Percentiles rank a stretch among this genome's conserved stretches.
Conservation (phyloP, 2,329 filamentous ascomycete genomes). For the Aspergillus luchuensis region DNA sequence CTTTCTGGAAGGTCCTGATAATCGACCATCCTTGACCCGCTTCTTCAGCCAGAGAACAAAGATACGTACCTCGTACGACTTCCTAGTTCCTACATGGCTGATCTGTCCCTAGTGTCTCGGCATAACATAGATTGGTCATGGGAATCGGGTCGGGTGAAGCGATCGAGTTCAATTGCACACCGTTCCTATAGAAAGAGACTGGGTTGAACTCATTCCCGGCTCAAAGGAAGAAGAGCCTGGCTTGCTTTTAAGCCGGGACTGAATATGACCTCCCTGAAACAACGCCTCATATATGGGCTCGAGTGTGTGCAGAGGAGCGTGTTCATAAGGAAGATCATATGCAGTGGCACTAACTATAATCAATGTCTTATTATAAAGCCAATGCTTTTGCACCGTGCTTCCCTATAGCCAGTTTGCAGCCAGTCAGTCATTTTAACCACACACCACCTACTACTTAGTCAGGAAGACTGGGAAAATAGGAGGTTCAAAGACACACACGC, state of each 20-base stretch:
- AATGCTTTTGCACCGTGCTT: too few species aligned
- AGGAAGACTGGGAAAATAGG: background rate
- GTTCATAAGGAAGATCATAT: too few species aligned
- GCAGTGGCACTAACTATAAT: background rate
- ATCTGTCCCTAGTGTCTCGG: too few species aligned
- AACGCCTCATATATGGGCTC: background rate
- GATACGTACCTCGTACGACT: too few species aligned
- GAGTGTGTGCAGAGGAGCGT: too few species aligned
- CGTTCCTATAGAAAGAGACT: background rate
- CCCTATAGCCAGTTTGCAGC: too few species aligned
- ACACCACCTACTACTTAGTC: too few species aligned
- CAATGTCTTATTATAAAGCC: too few species aligned
- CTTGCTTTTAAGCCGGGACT: background rate
- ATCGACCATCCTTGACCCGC: slow-evolving; percentile 2
- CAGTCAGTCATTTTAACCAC: too few species aligned
- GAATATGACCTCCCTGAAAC: background rate
- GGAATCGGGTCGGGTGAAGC: too few species aligned
- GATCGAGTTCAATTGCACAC: background rate
- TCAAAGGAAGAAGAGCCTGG: background rate
- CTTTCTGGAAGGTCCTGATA: slow-evolving; percentile 4
- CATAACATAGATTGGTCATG: too few species aligned
- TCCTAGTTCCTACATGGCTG: too few species aligned
- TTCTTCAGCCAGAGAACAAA: background rate
- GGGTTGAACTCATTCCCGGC: background rate
- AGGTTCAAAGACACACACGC: slow-evolving; percentile 4